These are phyloP conservation scores for Powellomyces hirtus DNA, from an alignment of 192 early-diverging fungal genomes.

Conservation along the genomic window DNA sequence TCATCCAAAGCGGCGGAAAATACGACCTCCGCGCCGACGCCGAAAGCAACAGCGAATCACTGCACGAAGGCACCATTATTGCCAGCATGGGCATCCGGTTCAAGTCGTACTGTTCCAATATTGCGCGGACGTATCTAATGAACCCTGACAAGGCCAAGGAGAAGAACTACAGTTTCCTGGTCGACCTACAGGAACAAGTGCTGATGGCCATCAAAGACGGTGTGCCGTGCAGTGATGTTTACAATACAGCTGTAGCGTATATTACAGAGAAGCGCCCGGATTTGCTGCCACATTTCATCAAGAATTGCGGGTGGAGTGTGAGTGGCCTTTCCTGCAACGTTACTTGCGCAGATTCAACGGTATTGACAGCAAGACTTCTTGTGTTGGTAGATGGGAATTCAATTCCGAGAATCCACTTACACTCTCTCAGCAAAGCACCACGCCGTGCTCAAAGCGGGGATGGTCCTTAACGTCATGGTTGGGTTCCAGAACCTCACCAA, in stretches of 20 bases:
- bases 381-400: slow-evolving; percentile 78
- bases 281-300: slow-evolving; percentile 80
- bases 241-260: slow-evolving; percentile 63
- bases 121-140: slow-evolving; percentile 91
- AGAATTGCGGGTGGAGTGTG: slow-evolving; percentile 82
- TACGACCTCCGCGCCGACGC: slow-evolving; percentile 86
- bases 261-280: slow-evolving; percentile 81
- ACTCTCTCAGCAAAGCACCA: slow-evolving; percentile 70
- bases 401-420: slow-evolving; percentile 86
- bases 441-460: slow-evolving; percentile 67
- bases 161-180: slow-evolving; percentile 88
- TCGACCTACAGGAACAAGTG: slow-evolving; percentile 78
- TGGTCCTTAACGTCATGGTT: slow-evolving; percentile 81
- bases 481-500: slow-evolving; percentile 87
- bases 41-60: slow-evolving; percentile 62
- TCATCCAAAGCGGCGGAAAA: slow-evolving; percentile 93
- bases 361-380: background rate
- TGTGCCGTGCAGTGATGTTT: slow-evolving; percentile 72
- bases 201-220: slow-evolving; percentile 72
- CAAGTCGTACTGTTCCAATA: slow-evolving; percentile 91
- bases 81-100: slow-evolving; percentile 94
- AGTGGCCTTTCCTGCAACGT: slow-evolving; percentile 13
- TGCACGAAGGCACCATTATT: slow-evolving; percentile 88
- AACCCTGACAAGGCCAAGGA: slow-evolving; percentile 88
- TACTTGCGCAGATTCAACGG: too few relatives aligned